Conservation (phyloP, 805 yeast genomes). For the Cyberlindnera lachancei region DNA sequence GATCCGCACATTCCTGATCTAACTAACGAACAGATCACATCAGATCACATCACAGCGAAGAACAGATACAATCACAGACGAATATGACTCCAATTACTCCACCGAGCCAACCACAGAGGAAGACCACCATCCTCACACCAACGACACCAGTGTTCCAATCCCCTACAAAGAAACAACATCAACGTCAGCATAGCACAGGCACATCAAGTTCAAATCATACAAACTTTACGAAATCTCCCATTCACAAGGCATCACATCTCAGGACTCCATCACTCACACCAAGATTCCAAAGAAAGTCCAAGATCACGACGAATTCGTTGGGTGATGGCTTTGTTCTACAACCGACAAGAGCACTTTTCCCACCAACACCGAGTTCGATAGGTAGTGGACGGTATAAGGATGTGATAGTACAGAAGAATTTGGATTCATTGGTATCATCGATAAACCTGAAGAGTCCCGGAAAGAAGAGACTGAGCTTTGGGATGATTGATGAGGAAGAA, state of each 20-base stretch:
- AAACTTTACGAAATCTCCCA: too few species aligned
- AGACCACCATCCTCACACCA: slow-evolving; percentile 16
- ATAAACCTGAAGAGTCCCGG: neutral
- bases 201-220: too few species aligned
- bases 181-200: too few species aligned
- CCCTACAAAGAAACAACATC: too few species aligned
- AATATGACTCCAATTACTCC: slow-evolving; percentile 20
- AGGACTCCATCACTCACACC: slow-evolving; percentile 21
- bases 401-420: neutral
- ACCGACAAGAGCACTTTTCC: slow-evolving; percentile 19
- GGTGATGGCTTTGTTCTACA: slow-evolving; percentile 6
- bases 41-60: too few species aligned
- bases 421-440: too few species aligned
- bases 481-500: slow-evolving; percentile 5
- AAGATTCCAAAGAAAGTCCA: slow-evolving; percentile 16
- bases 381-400: slow-evolving; percentile 22
- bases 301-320: slow-evolving; percentile 3
- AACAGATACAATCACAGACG: too few species aligned
- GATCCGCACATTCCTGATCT: too few species aligned
- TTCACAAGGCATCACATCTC: too few species aligned
- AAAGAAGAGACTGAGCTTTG: slow-evolving; percentile 11
- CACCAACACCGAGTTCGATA: slow-evolving; percentile 24
- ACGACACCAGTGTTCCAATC: slow-evolving; percentile 12
- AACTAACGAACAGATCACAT: too few species aligned
- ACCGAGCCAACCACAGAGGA: slow-evolving; percentile 11